Base-by-base conservation (phyloP, 176 grass and related monocot species). In the Ensete ventricosum region DNA sequence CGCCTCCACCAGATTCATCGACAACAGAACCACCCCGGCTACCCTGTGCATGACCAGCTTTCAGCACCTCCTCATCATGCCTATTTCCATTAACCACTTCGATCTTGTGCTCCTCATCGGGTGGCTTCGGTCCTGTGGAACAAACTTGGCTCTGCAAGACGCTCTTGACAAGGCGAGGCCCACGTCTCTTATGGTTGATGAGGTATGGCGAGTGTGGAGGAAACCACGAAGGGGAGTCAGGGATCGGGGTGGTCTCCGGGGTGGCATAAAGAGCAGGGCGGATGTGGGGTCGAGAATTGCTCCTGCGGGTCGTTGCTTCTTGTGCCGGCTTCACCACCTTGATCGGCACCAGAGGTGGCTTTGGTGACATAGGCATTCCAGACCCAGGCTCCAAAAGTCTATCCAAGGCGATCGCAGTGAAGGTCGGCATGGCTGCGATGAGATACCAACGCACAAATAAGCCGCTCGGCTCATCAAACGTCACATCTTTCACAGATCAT, bases 141-240 rank as follows among this genome's bases (percentile, higher is more conserved):
- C 54, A 34, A 26, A 52, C 82, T 64, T 93, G 76, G 14, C 65
- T 79, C 51, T 80, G 71, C 48, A 67, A 83, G 27, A 87, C 25
- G 13, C 77, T 87, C 77, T 85, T 94, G 17, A 83, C 50, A 12
- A 95, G 84, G 9, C 81, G 77, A 55, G 86, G 81, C 1, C 96
- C 96, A 1, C 96, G 86, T 11, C 91, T 80, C 14, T 98, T 98
- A 64, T 98, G 88, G 80, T 91, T 98, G 82, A 98, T 77, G 48
- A 98, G 52, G 49, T 98, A 98, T 0, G 94, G 94, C 9, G 94
- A 98, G 52, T 84, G 82, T 22, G 87, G 86, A 0, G 90, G 84
- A 64, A 89, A 98, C 1, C 82, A 98, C 3, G 87, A 96, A 58
- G 79, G 74, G 14, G 86, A 83, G 57, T 91, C 94, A 1, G 88